Base-by-base conservation (phyloP, 2,329 filamentous ascomycete species). In the Beauveria sp. region DNA sequence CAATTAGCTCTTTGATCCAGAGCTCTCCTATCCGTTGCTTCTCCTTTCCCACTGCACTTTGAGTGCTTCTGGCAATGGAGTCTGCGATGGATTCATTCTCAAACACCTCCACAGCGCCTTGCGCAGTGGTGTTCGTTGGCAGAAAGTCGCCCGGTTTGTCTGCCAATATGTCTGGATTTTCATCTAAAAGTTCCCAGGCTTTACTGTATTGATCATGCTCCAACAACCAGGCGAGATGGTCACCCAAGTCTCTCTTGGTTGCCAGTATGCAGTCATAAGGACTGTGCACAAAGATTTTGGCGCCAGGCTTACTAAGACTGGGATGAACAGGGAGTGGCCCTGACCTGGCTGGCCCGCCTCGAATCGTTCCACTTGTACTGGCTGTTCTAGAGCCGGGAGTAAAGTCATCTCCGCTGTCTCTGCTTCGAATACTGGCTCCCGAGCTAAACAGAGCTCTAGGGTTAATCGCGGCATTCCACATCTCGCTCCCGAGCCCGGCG, bases 261-360 rank as follows among this genome's bases (percentile, higher is more conserved):
- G 91, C 91, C 60, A 97, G 78, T n/a, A 98, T 88, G 69, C 93
- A 98, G 74, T 99, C 95, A 70, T 96, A 99, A 0, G 95, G 95
- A 68, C 92, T 97, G 69, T 96, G 92, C 46, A 99, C 91, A 71
- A 97, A 97, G 18, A 99, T 89, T 69, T 98, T 82, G 67, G 81
- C 73, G 1, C 83, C 81, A 56, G 78, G 79, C 69, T 85, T 81
- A 66, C 80, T 68, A 65, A 89, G 72, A 67, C 79, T 79, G 60
- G 83, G 74, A 70, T 88, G 81, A 2, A 81, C 76, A 14, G 77
- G 73, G 43, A 73, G 72, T 3, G 69, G 65, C 3, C 65, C 63
- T 7, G 69, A 62, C 46, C 67, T 70, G 12, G 65, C 65, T 8
- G 65, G 64, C 5, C 66, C 67, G 52, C 72, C 70, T 20, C 71